Evolutionary conservation across 2,329 filamentous ascomycete species (phyloP).

Genomic region (Trichoderma asperellum): DNA sequence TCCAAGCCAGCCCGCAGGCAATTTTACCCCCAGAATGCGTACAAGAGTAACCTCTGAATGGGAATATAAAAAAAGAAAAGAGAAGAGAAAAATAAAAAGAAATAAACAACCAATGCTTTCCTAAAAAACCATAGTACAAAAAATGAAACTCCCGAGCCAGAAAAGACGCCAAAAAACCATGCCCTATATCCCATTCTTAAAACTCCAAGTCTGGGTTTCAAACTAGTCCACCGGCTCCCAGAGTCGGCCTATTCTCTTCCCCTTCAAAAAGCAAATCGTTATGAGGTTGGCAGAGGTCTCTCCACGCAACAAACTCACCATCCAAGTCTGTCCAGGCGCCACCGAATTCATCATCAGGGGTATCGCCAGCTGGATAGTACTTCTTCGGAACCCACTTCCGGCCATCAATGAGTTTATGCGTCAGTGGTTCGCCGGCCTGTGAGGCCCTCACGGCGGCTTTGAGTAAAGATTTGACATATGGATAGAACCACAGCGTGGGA

Average conservation of each 20-base stretch:
- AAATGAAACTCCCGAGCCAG: not conserved
- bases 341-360: slow-evolving; percentile 32
- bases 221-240: not conserved
- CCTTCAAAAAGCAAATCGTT: slow-evolving; percentile 36
- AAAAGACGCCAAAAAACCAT: not conserved
- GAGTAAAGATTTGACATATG: slow-evolving; percentile 40
- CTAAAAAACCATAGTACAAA: not conserved
- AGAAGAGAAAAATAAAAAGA: not conserved
- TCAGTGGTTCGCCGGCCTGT: slow-evolving; percentile 34
- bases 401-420: slow-evolving; percentile 38
- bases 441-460: slow-evolving; percentile 37
- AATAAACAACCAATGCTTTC: not conserved
- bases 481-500: slow-evolving; percentile 46
- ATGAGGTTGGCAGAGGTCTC: slow-evolving; percentile 36
- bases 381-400: slow-evolving; percentile 38
- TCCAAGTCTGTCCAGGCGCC: slow-evolving; percentile 35
- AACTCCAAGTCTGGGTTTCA: not conserved
- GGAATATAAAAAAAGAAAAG: not conserved
- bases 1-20: not conserved
- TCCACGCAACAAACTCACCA: slow-evolving; percentile 37
- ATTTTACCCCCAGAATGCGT: not conserved
- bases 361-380: slow-evolving; percentile 28
- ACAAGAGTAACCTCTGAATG: not conserved
- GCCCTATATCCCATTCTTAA: not conserved
- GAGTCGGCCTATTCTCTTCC: slow-evolving; percentile 26